These are phyloP conservation scores for Fraxinus velutina DNA, from an alignment of 305 asterid species.

Conservation along the genomic window DNA sequence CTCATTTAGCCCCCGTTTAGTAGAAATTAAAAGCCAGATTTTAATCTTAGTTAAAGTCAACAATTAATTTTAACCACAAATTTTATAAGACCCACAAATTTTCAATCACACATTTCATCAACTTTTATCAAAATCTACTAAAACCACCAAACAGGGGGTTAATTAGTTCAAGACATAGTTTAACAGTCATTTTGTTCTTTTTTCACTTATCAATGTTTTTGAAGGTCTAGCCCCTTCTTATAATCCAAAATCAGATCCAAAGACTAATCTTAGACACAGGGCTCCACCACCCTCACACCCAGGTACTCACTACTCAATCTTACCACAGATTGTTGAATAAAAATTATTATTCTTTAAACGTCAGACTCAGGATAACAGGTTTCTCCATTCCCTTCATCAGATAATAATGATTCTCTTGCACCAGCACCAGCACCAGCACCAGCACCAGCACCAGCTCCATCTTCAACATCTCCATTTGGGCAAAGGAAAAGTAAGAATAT, in stretches of 20 bases:
- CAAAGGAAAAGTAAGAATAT: constrained; percentile 42
- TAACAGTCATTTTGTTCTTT: neutral
- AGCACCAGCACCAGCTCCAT: constrained; percentile 38
- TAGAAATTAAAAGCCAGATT: too few relatives aligned
- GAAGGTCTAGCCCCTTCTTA: constrained; percentile 31
- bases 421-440: constrained; percentile 30
- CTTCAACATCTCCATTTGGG: constrained; percentile 40
- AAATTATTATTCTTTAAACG: constrained; percentile 19
- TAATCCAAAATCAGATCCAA: constrained; percentile 31
- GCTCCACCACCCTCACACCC: constrained; percentile 38
- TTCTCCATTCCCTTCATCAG: constrained; percentile 31
- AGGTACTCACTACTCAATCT: constrained; percentile 22
- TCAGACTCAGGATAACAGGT: constrained; percentile 36
- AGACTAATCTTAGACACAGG: constrained; percentile 27
- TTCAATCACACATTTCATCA: neutral
- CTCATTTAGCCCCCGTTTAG: neutral
- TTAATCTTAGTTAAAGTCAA: neutral
- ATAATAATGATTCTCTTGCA: constrained; percentile 34
- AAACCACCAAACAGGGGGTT: neutral
- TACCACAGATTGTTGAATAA: neutral
- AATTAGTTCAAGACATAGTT: neutral
- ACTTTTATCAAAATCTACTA: neutral
- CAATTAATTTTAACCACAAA: neutral
- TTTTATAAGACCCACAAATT: neutral
- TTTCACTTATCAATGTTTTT: constrained; percentile 17